Evolutionary conservation across 176 grass and related monocot genomes (phyloP).

Genomic region (Puya raimondii): DNA sequence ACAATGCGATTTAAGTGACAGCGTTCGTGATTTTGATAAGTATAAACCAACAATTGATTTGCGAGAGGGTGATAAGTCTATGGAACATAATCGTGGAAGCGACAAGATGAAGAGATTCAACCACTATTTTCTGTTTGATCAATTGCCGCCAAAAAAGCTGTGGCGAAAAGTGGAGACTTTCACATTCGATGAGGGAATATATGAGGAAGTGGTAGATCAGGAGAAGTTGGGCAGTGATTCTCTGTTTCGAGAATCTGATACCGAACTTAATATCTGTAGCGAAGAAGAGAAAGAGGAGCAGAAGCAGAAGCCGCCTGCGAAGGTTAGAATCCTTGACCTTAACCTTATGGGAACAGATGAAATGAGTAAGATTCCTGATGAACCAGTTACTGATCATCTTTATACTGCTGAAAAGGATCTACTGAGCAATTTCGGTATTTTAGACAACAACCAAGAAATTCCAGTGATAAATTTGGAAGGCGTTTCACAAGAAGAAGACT

Average conservation of each 20-base stretch:
- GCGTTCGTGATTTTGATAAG: background rate
- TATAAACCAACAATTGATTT: background rate
- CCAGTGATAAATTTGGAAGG: slow-evolving; percentile 39
- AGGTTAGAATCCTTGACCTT: slow-evolving; percentile 41
- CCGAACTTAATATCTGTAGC: slow-evolving; percentile 14
- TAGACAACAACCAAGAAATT: slow-evolving; percentile 19
- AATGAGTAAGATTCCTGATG: slow-evolving; percentile 12
- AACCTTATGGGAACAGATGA: slow-evolving; percentile 27
- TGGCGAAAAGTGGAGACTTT: background rate
- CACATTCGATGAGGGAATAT: background rate
- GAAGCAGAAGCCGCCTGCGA: slow-evolving; percentile 35
- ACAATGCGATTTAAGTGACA: slow-evolving; percentile 14
- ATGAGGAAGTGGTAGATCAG: background rate
- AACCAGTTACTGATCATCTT: slow-evolving; percentile 18
- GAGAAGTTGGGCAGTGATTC: background rate
- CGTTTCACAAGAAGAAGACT: slow-evolving; percentile 24
- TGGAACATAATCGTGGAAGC: slow-evolving; percentile 9
- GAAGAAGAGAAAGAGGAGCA: slow-evolving; percentile 32
- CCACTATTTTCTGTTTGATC: background rate
- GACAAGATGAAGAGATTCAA: background rate
- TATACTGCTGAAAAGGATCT: slow-evolving; percentile 10
- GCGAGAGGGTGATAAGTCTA: background rate
- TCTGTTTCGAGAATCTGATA: slow-evolving; percentile 12
- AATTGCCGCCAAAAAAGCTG: background rate
- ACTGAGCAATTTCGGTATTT: slow-evolving; percentile 1